Evolutionary conservation across 2,329 filamentous ascomycete genomes (phyloP), one percentile per base, ranked within the genome.

Genomic region (Polytolypa hystricis): DNA sequence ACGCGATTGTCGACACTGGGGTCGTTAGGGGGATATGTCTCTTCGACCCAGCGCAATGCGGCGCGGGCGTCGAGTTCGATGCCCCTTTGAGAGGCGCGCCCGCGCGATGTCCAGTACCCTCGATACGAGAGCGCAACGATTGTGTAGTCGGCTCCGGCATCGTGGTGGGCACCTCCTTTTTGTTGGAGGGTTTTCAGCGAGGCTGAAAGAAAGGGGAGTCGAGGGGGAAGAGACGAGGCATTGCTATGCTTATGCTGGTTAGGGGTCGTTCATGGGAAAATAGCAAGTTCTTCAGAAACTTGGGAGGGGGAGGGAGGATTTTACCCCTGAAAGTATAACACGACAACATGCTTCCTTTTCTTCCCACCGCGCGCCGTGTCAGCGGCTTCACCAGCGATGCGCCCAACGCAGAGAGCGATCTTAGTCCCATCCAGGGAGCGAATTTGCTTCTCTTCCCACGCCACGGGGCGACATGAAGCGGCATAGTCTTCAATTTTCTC

Each of bases 91-190:
- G 76, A 79, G 5, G 82, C 74, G 3, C 77, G 69, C 12, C 84
- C 83, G 20, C 73, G 69, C 2, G 81, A 87, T 8, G 69, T 84
- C 84, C 83, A 89, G 54, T 80, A 89, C 8, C 82, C 81, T 29
- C 81, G 74, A 52, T 84, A 74, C 4, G 70, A 73, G 5, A 73
- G 47, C 4, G 66, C 67, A 1, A 67, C 56, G 3, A 73, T 42
- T 1, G 58, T 42, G 16, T 43, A 39, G 26, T 26, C 27, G 2
- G 45, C 35, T 8, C 42, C 26, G 2, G 46, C 30, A 6, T 42
- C 29, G 6, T 42, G 36, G 2, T 18, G 14, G 19, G 34, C 29
- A 17, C 38, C 18, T 32, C 30, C 30, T 4, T 6, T 33, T 31
- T 17, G 10, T 9, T 15, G 6, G 20, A 42, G 29, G 17, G 27